phyloP scores from a whole-genome alignment of 305 asterid species.

The Galium porrigens region DNA sequence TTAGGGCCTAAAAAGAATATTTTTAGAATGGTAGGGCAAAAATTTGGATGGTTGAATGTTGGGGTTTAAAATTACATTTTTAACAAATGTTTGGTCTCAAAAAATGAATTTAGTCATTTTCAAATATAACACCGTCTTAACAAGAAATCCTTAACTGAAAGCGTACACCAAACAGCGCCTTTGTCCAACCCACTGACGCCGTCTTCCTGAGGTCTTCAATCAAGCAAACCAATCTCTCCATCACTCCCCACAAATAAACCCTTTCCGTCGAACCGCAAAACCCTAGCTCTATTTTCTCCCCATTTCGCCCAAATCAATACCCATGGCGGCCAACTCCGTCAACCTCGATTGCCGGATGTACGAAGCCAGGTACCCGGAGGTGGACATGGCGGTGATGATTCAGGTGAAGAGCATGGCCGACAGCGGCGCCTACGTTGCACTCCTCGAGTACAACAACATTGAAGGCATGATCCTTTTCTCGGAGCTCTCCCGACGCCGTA shows the following conservation, averaged over 20 bases:
- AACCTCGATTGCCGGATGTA: conserved; percentile 95
- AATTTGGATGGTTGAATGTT: no score
- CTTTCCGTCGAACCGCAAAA: neutral
- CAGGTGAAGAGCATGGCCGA: conserved; percentile 97
- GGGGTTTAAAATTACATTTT: no score
- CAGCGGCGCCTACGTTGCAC: conserved; percentile 85
- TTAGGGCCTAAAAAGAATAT: no score
- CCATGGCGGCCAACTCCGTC: conserved; percentile 51
- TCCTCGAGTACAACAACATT: conserved; percentile 82
- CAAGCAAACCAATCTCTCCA: neutral
- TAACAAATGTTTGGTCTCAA: no score
- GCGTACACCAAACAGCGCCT: neutral
- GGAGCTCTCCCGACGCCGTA: conserved; percentile 94
- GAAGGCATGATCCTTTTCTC: conserved; percentile 96
- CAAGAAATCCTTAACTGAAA: no score
- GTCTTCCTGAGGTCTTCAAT: neutral
- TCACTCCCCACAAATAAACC: neutral
- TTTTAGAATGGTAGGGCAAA: no score
- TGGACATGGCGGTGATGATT: conserved; percentile 84
- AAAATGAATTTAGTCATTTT: no score
- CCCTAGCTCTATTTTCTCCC: neutral
- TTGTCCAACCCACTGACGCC: neutral
- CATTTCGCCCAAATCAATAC: neutral
- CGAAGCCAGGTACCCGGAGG: conserved; percentile 90
- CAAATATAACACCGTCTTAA: no score